Evolutionary conservation across 2,329 filamentous ascomycete species (phyloP).

Genomic region (Colletotrichum tofieldiae): DNA sequence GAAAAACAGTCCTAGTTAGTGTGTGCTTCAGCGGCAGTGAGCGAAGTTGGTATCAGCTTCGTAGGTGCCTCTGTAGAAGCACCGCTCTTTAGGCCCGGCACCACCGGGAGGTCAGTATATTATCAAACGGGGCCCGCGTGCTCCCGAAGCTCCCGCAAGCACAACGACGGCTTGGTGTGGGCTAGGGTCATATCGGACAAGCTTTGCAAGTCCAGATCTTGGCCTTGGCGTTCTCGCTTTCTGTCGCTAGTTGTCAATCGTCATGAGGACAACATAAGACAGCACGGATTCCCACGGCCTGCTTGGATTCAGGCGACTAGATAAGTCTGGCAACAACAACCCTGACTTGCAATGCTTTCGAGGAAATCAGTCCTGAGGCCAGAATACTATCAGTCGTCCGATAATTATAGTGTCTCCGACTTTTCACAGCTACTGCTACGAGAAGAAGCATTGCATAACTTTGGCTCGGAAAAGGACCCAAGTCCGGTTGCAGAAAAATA

Average conservation of each 20-base stretch:
- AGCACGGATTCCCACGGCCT: background rate
- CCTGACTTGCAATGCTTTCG: background rate
- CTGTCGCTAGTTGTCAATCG: background rate
- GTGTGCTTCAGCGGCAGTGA: background rate
- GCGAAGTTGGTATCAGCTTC: background rate
- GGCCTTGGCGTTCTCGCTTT: background rate
- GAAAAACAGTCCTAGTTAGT: background rate
- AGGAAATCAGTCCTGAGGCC: too few relatives aligned
- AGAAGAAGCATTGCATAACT: background rate
- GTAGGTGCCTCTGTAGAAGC: too few relatives aligned
- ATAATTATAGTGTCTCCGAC: background rate
- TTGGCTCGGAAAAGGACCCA: background rate
- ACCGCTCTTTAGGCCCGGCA: too few relatives aligned
- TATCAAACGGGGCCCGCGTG: too few relatives aligned
- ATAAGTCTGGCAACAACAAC: background rate
- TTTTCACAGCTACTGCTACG: background rate
- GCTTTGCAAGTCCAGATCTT: background rate
- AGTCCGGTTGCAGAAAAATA: background rate
- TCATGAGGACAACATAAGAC: background rate
- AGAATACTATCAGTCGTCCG: background rate
- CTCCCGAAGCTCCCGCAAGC: background rate
- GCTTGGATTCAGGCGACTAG: background rate
- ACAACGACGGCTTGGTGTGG: background rate
- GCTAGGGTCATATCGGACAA: background rate
- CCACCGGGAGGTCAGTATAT: too few relatives aligned